These are phyloP conservation scores for Vitis rotundifolia DNA, from an alignment of 164 flowering plant species.

Conservation along the genomic window DNA sequence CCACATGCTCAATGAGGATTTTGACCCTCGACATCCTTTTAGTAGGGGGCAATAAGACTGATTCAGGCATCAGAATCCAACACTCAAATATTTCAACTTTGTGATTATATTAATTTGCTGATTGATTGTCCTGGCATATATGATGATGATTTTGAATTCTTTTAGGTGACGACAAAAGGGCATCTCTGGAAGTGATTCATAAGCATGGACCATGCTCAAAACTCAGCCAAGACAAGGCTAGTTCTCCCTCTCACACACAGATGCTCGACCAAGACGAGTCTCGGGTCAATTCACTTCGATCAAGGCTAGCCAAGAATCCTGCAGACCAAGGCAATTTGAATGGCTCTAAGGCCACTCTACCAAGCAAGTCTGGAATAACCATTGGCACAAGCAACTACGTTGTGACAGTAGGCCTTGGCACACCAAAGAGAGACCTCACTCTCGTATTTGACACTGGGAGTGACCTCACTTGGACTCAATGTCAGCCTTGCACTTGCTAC, in stretches of 20 bases:
- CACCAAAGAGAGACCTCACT: constrained; percentile 45
- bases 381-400: constrained; percentile 59
- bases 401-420: constrained; percentile 61
- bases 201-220: constrained; percentile 58
- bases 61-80: too few species aligned
- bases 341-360: constrained; percentile 26
- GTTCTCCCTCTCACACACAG: constrained; percentile 20
- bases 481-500: constrained; percentile 60
- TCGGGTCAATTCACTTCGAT: constrained; percentile 48
- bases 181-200: constrained; percentile 38
- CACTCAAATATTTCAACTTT: too few species aligned
- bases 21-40: too few species aligned
- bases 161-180: constrained; percentile 8
- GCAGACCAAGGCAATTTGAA: too few species aligned
- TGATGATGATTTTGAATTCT: too few species aligned
- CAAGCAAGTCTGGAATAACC: constrained; percentile 39
- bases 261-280: constrained; percentile 48
- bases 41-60: too few species aligned
- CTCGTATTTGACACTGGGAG: constrained; percentile 71
- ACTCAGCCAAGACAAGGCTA: background rate
- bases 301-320: constrained; percentile 14
- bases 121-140: background rate
- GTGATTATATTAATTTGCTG: background rate
- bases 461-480: constrained; percentile 71
- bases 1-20: too few species aligned